Evolutionary conservation across 768 basidiomycete species (phyloP).

Genomic region (Phaeotremella skinneri): DNA sequence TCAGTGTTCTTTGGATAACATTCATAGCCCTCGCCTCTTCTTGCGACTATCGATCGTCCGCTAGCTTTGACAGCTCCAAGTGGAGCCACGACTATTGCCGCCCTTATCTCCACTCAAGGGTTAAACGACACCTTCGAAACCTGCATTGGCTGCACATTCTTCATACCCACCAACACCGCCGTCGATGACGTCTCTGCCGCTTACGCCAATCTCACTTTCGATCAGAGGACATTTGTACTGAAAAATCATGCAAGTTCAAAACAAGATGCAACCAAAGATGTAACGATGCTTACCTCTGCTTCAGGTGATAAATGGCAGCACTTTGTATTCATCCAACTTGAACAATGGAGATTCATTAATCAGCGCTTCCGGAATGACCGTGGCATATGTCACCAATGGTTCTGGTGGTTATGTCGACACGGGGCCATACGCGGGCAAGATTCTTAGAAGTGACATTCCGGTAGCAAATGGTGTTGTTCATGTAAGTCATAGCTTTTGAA

Average conservation of each 20-base stretch:
- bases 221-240: conserved; percentile 15
- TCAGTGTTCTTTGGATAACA: not conserved
- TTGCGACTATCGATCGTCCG: conserved; percentile 17
- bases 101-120: conserved; percentile 6
- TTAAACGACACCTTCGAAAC: conserved; percentile 14
- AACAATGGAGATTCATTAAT: conserved; percentile 14
- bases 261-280: not conserved
- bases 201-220: conserved; percentile 1
- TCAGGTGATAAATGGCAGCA: conserved; percentile 33
- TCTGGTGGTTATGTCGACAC: conserved; percentile 25
- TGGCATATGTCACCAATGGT: conserved; percentile 18
- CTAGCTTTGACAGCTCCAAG: conserved; percentile 15
- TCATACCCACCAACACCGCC: conserved; percentile 29
- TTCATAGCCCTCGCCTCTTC: conserved; percentile 22
- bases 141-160: conserved; percentile 35
- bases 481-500: not conserved
- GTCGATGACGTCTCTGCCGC: conserved; percentile 4
- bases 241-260: conserved; percentile 33
- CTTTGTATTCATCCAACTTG: conserved; percentile 26
- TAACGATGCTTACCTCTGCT: not conserved
- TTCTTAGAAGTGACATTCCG: conserved; percentile 27
- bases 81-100: conserved; percentile 11
- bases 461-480: conserved; percentile 7
- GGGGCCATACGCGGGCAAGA: conserved; percentile 4
- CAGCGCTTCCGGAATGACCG: conserved; percentile 26